These are phyloP conservation scores for Ballota nigra DNA, from an alignment of 257 asterid genomes.

Conservation along the genomic window DNA sequence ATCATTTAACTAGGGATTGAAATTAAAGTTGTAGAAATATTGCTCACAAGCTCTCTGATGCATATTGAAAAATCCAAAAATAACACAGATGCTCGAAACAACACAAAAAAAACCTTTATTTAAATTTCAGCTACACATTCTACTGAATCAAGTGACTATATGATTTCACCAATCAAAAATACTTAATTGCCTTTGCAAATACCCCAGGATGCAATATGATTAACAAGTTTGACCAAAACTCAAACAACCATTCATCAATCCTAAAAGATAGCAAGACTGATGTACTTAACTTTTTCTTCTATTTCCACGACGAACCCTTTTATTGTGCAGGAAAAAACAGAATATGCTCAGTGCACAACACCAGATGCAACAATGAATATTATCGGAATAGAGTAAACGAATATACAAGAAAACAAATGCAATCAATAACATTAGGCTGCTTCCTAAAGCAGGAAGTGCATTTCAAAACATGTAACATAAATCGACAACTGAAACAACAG, in stretches of 20 bases:
- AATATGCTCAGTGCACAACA: constrained; percentile 1
- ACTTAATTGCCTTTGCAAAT: neutral
- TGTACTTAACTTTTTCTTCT: neutral
- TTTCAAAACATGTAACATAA: neutral
- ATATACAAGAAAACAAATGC: constrained; percentile 2
- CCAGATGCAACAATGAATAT: constrained; percentile 15
- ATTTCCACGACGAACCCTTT: neutral
- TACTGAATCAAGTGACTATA: neutral
- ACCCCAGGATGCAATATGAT: neutral
- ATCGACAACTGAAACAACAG: neutral
- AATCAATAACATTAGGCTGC: constrained; percentile 6
- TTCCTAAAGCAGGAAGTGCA: constrained; percentile 3
- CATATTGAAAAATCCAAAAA: neutral
- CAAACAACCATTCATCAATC: neutral
- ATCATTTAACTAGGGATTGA: constrained; percentile 1
- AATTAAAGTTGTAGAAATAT: neutral
- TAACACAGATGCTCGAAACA: neutral
- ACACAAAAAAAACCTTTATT: constrained; percentile 2
- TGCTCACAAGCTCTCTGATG: neutral
- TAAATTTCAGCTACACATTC: constrained; percentile 21
- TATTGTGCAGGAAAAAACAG: constrained; percentile 1
- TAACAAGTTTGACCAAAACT: neutral
- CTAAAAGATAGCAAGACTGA: neutral
- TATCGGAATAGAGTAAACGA: neutral
- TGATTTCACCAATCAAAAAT: constrained; percentile 10